Evolutionary conservation across 192 early-diverging fungal species (phyloP).

Genomic region (Chytriomyces sp.): DNA sequence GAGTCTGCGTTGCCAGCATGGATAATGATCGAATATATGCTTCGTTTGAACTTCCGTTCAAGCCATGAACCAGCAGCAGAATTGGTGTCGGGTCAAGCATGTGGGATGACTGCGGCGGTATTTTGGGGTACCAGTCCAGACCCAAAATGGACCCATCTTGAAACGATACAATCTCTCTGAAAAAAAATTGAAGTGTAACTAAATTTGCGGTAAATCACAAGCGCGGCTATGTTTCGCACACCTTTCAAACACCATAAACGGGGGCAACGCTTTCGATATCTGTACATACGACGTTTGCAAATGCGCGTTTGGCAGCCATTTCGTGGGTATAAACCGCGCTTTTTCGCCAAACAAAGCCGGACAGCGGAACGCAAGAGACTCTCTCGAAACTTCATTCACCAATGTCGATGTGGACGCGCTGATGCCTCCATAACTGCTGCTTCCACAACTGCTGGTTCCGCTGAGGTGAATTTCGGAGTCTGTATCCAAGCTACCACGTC

Average conservation of each 20-base stretch:
- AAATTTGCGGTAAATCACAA: neutral
- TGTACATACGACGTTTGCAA: conserved; percentile 20
- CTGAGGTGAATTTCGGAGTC: neutral
- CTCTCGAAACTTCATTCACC: neutral
- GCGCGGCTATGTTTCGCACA: neutral
- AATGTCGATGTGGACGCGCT: too few relatives aligned
- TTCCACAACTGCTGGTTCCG: too few relatives aligned
- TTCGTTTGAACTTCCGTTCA: conserved; percentile 92
- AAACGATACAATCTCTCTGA: conserved; percentile 56
- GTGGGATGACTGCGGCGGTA: conserved; percentile 29
- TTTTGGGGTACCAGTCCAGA: conserved; percentile 83
- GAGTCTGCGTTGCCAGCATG: conserved; percentile 11
- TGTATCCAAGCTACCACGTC: neutral
- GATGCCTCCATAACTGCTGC: too few relatives aligned
- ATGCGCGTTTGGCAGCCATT: conserved; percentile 5
- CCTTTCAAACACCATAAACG: conserved; percentile 6
- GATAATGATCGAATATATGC: conserved; percentile 81
- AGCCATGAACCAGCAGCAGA: conserved; percentile 83
- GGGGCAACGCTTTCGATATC: neutral
- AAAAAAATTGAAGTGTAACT: neutral
- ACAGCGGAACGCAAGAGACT: conserved; percentile 1
- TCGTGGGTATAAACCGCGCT: neutral
- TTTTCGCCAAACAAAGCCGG: conserved; percentile 12
- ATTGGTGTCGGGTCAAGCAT: conserved; percentile 61
- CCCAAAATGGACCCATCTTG: conserved; percentile 84